Base-by-base conservation (phyloP, 2,329 filamentous ascomycete species). In the Teratosphaeria gauchensis region DNA sequence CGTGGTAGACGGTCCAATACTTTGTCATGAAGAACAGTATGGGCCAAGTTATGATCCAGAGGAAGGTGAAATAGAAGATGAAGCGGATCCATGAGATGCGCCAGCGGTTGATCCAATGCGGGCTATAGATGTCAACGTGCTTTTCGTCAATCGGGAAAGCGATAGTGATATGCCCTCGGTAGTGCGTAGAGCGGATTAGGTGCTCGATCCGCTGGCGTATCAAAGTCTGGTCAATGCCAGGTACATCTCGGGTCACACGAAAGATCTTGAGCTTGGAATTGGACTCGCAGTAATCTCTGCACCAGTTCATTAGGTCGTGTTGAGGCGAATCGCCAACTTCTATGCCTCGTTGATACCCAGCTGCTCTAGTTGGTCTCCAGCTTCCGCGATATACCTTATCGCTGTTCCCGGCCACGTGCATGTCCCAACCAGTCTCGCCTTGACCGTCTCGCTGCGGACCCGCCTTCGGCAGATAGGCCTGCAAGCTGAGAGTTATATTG, bases 11-110 rank as follows among this genome's bases (percentile, higher is more conserved):
- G 62, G 86, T 80, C 74, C 85, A 91, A 54, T 82, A 78, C 68
- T 82, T 84, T 1, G 88, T 91, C 19, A 80, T 73, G 68, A 89
- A 79, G 73, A 83, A 85, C 12, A 91, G 77, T 58, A 82, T 80
- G 0, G 88, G 88, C 88, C 88, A 91, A 2, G 82, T 76, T 64
- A 91, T 77, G 58, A 91, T 67, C 79, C 87, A 87, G 12, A 88
- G 71, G 60, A 90, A 83, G 0, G 84, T 84, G 5, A 88, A 70
- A 68, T 82, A 84, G 74, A 85, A 89, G 9, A 89, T 52, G 77
- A 82, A 82, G 51, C 80, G 75, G 52, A 90, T 76, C 84, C 84
- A 89, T 6, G 79, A 85, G 53, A 84, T 75, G 0, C 88, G 83
- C 82, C 85, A 88, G 32, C 77, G 73, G 68, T 89, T 90, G 60